These are phyloP conservation scores for Raphanus raphanistrum DNA, from an alignment of 345 rosid genomes.

Conservation along the genomic window DNA sequence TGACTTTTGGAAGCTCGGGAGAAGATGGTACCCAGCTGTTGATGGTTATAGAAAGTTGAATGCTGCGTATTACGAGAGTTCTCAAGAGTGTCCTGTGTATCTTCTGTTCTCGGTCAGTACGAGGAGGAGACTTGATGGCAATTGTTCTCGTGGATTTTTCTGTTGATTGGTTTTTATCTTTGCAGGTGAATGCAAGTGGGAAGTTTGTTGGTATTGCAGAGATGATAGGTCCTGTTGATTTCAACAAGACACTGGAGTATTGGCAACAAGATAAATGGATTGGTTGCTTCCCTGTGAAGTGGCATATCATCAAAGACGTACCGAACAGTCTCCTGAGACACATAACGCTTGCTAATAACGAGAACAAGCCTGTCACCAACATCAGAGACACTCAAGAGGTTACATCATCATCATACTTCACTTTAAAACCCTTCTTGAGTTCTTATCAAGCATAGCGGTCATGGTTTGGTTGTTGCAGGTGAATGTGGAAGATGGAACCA, in stretches of 20 bases:
- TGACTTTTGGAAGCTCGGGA: conserved; percentile 62
- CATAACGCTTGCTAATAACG: conserved; percentile 61
- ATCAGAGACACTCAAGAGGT: too few species aligned
- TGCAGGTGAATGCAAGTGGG: conserved; percentile 81
- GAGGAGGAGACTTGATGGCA: not conserved
- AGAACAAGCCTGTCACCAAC: too few species aligned
- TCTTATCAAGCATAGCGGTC: too few species aligned
- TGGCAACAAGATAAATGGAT: conserved; percentile 91
- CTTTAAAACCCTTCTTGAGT: too few species aligned
- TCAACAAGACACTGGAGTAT: conserved; percentile 59
- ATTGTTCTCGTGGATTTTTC: not conserved
- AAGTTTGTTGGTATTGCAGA: conserved; percentile 83
- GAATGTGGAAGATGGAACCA: too few species aligned
- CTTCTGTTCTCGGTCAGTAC: too few species aligned
- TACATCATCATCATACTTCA: too few species aligned
- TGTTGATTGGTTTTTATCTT: not conserved
- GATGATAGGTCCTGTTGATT: conserved; percentile 76
- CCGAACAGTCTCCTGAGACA: conserved; percentile 72
- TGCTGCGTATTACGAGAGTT: conserved; percentile 47
- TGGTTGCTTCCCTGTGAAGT: conserved; percentile 78
- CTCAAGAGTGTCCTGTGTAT: too few species aligned
- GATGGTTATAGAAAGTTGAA: conserved; percentile 64
- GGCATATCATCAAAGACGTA: conserved; percentile 80
- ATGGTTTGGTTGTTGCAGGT: too few species aligned
- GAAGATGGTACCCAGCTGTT: conserved; percentile 59